These are phyloP conservation scores for Akebia trifoliata DNA, from an alignment of 164 flowering plant genomes.

Conservation along the genomic window DNA sequence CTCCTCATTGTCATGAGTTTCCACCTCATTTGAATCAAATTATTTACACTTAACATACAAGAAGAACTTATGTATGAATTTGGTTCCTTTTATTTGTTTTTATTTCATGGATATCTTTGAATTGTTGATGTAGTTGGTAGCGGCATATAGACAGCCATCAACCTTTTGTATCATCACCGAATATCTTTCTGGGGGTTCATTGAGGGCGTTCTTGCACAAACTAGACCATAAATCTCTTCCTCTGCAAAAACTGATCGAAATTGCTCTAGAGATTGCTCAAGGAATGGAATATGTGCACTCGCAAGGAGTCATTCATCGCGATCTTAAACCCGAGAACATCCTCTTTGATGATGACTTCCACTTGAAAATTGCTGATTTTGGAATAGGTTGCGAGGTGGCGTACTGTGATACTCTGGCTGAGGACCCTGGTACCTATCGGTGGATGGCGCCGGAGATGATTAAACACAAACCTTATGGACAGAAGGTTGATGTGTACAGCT, in stretches of 20 bases:
- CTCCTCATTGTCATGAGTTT: not conserved
- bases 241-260: constrained; percentile 41
- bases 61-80: not conserved
- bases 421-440: constrained; percentile 90
- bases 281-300: constrained; percentile 95
- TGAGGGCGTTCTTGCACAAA: constrained; percentile 78
- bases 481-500: constrained; percentile 89
- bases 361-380: constrained; percentile 86
- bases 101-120: constrained; percentile 7
- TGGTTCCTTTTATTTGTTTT: not conserved
- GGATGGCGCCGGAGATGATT: constrained; percentile 99
- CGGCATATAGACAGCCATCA: constrained; percentile 70
- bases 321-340: constrained; percentile 79
- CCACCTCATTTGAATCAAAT: not conserved
- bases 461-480: constrained; percentile 62
- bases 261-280: constrained; percentile 78
- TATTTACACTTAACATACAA: not conserved
- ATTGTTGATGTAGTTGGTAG: constrained; percentile 58
- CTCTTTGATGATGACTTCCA: constrained; percentile 61
- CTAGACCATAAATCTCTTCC: constrained; percentile 56
- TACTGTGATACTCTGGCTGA: constrained; percentile 66
- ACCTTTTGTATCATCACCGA: constrained; percentile 76
- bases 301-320: constrained; percentile 83
- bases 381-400: constrained; percentile 83
- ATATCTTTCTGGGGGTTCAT: constrained; percentile 76